These are phyloP conservation scores for Lichtheimia ramosa DNA, from an alignment of 371 early-diverging fungal species.

Conservation along the genomic window DNA sequence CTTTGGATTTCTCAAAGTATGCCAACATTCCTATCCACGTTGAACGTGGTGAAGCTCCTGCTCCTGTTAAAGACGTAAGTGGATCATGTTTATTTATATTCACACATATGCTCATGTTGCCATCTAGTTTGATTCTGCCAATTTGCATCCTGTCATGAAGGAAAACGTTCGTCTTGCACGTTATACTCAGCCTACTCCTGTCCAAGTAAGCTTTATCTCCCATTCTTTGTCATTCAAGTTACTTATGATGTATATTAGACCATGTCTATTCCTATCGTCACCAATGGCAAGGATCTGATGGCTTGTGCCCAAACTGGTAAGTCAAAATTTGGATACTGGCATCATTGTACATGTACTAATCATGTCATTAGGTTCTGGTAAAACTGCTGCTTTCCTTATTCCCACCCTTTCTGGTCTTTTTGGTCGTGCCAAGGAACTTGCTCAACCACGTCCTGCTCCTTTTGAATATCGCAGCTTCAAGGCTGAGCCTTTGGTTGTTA, in stretches of 20 bases:
- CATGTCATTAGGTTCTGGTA: slow-evolving; percentile 57
- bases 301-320: slow-evolving; percentile 84
- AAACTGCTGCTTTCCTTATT: slow-evolving; percentile 74
- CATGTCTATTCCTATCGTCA: slow-evolving; percentile 67
- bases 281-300: slow-evolving; percentile 69
- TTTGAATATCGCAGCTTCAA: slow-evolving; percentile 29
- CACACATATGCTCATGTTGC: not conserved
- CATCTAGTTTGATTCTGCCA: slow-evolving; percentile 45
- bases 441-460: slow-evolving; percentile 29
- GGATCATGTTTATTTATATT: not conserved
- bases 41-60: slow-evolving; percentile 38
- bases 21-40: slow-evolving; percentile 50
- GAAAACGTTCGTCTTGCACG: slow-evolving; percentile 58
- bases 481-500: slow-evolving; percentile 39
- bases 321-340: not conserved
- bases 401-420: slow-evolving; percentile 54
- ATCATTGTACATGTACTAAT: not conserved
- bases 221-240: not conserved
- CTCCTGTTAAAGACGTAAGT: slow-evolving; percentile 35
- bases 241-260: slow-evolving; percentile 26
- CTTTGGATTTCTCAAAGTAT: slow-evolving; percentile 57
- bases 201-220: slow-evolving; percentile 55
- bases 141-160: slow-evolving; percentile 47
- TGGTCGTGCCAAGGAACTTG: slow-evolving; percentile 23
- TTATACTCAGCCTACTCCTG: slow-evolving; percentile 69